A percentile compares a stretch with the other conserved stretches of the same genome.
Evolutionary conservation across 495 filamentous ascomycete genomes (phyloP).

Genomic region (Penicillium atrosanguineum): DNA sequence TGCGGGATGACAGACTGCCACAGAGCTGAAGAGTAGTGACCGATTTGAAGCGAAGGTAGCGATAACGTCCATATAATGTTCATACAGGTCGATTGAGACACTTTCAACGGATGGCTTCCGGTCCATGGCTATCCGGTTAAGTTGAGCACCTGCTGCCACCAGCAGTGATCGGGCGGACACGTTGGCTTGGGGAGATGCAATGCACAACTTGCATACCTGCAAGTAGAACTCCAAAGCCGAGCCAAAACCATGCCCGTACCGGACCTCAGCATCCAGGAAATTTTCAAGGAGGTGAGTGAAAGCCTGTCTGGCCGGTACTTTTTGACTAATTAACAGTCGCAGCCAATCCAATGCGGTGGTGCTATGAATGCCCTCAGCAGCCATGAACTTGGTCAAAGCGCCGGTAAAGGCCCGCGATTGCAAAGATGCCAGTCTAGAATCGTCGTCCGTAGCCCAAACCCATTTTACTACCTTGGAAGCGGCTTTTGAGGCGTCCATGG

Average conservation of each 20-base stretch:
- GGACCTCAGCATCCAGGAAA: conserved; percentile 33
- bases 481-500: conserved; percentile 33
- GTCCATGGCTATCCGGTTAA: conserved; percentile 25
- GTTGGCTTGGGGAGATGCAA: conserved; percentile 5
- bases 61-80: conserved; percentile 28
- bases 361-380: conserved; percentile 35
- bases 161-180: conserved; percentile 21
- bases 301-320: conserved; percentile 14
- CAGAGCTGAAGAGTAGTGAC: conserved; percentile 21
- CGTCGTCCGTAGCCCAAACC: conserved; percentile 40
- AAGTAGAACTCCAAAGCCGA: conserved; percentile 33
- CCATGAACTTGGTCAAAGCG: conserved; percentile 38
- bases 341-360: conserved; percentile 35
- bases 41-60: conserved; percentile 24
- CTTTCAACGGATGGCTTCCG: conserved; percentile 15
- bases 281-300: conserved; percentile 30
- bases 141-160: conserved; percentile 19
- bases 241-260: conserved; percentile 32
- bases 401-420: conserved; percentile 15
- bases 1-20: conserved; percentile 36
- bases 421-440: conserved; percentile 26
- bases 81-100: conserved; percentile 25
- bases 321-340: conserved; percentile 27
- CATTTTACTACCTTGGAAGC: conserved; percentile 37
- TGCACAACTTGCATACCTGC: conserved; percentile 22